These are phyloP conservation scores for Mortierella sp. DNA, from an alignment of 371 early-diverging fungal species.

Conservation along the genomic window DNA sequence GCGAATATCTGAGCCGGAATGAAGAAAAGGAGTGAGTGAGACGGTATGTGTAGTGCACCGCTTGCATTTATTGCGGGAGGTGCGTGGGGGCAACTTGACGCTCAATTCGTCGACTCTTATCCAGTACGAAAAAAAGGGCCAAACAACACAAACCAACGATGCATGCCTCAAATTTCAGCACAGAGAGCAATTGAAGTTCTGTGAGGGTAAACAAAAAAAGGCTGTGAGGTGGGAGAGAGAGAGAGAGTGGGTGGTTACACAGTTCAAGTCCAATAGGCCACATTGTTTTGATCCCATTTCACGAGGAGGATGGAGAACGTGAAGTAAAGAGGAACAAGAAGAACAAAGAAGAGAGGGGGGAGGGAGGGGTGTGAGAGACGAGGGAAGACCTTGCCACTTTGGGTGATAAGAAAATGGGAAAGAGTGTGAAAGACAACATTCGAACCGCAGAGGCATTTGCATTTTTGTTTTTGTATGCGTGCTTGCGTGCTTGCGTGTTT, in stretches of 20 bases:
- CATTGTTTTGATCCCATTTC: neutral
- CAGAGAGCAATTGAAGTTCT: slow-evolving; percentile 5
- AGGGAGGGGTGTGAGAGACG: neutral
- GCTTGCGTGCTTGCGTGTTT: neutral
- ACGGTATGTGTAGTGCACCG: neutral
- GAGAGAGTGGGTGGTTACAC: neutral
- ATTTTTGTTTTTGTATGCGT: neutral
- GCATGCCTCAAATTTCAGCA: neutral
- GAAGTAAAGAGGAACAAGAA: too few relatives aligned
- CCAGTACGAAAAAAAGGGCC: neutral
- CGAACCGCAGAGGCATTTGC: neutral
- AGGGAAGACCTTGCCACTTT: neutral
- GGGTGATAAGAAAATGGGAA: neutral
- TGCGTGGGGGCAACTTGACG: neutral
- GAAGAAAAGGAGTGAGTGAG: neutral
- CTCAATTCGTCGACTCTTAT: slow-evolving; percentile 7
- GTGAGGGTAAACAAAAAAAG: too few relatives aligned
- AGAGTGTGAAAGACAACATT: neutral
- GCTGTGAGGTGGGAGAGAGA: too few relatives aligned
- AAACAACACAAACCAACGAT: neutral
- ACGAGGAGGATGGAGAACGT: too few relatives aligned
- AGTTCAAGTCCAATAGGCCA: neutral
- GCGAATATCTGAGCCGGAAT: neutral
- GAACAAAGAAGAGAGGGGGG: neutral
- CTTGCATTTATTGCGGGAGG: neutral